phyloP scores from a whole-genome alignment of 2,329 filamentous ascomycete genomes.

The Fusarium chlamydosporum region DNA sequence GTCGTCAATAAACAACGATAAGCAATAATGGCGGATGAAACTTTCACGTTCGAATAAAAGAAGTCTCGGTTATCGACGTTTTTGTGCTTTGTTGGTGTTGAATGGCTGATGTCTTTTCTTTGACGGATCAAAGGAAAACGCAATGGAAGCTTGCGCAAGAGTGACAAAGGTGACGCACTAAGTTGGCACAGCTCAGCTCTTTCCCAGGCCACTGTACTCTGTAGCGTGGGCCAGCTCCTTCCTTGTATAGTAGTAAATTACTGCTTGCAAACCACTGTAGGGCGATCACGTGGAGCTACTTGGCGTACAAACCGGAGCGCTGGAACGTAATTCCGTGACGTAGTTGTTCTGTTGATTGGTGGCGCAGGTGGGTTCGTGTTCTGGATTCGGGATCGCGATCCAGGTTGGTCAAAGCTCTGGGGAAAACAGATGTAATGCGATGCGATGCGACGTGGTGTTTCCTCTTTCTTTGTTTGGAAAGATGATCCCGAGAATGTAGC shows the following conservation, averaged over 20 bases:
- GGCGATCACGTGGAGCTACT: not conserved
- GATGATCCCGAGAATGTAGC: not conserved
- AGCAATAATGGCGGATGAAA: not conserved
- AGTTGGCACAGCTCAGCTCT: slow-evolving; percentile 39
- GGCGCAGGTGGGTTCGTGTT: slow-evolving; percentile 16
- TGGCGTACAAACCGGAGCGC: slow-evolving; percentile 7
- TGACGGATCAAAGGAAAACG: slow-evolving; percentile 8
- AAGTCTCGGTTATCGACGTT: not conserved
- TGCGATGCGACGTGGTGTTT: not conserved
- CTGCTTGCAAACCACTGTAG: slow-evolving; percentile 36
- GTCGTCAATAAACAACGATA: slow-evolving; percentile 26
- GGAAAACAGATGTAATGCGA: slow-evolving; percentile 20
- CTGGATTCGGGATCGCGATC: slow-evolving; percentile 35
- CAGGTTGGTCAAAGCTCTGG: slow-evolving; percentile 40
- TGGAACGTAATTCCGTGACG: slow-evolving; percentile 38
- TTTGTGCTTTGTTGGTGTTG: not conserved
- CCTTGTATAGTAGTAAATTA: slow-evolving; percentile 41
- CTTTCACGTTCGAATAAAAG: not conserved
- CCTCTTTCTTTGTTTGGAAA: not conserved
- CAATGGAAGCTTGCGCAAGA: slow-evolving; percentile 38
- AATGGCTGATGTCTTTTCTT: slow-evolving; percentile 34
- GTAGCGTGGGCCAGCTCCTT: slow-evolving; percentile 32
- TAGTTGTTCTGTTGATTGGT: slow-evolving; percentile 9
- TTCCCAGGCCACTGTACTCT: slow-evolving; percentile 8
- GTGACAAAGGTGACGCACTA: slow-evolving; percentile 48